phyloP scores from a whole-genome alignment of 192 early-diverging fungal genomes.

The Neocallimastix lanati region DNA sequence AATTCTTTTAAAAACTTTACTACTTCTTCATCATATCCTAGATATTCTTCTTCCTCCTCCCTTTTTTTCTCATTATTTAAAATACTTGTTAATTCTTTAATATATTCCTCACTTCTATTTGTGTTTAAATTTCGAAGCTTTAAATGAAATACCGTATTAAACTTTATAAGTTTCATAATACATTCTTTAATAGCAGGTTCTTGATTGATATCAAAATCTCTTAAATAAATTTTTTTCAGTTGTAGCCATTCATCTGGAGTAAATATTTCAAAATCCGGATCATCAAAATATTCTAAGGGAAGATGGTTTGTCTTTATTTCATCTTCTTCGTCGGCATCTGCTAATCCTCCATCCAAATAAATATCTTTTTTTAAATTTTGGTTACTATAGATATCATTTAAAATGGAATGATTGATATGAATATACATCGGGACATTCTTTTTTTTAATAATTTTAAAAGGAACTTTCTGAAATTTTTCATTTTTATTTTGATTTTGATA shows the following conservation, averaged over 20 bases:
- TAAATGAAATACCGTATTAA: neutral
- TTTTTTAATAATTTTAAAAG: neutral
- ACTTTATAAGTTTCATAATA: neutral
- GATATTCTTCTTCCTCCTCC: neutral
- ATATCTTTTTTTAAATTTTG: neutral
- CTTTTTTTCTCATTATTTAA: neutral
- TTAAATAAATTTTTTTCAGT: neutral
- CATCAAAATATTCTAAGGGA: neutral
- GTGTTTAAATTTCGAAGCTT: neutral
- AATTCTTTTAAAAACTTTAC: neutral
- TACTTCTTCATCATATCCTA: neutral
- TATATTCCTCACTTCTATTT: neutral
- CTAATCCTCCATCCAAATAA: neutral
- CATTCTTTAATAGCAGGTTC: neutral
- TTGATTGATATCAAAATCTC: neutral
- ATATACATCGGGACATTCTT: neutral
- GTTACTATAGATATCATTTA: neutral
- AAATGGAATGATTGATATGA: neutral
- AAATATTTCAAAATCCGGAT: neutral
- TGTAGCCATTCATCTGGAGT: neutral
- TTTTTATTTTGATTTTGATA: neutral
- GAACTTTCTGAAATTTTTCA: neutral
- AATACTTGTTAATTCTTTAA: neutral
- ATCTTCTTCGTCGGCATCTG: neutral
- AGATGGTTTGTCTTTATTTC: neutral